Percentiles rank a stretch among this genome's conserved stretches.
Conservation (phyloP, 1,284 basidiomycete species). For the Ustilago shanxiensis region DNA sequence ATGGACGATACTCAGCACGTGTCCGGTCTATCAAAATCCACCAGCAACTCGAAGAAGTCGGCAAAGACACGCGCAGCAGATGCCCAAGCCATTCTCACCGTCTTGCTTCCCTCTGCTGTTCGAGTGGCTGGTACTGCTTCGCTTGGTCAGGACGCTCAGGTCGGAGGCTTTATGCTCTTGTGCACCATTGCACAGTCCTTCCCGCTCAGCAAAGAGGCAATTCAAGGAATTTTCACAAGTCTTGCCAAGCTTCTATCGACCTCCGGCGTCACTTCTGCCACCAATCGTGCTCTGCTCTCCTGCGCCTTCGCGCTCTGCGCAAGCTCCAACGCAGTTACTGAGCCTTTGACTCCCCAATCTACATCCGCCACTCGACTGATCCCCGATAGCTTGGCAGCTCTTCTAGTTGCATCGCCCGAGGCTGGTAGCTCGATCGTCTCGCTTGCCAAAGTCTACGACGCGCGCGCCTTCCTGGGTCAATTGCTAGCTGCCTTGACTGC, state of each 20-base stretch:
- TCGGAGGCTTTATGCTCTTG: slow-evolving; percentile 62
- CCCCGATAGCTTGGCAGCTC: slow-evolving; percentile 38
- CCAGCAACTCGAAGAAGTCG: slow-evolving; percentile 52
- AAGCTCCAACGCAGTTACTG: slow-evolving; percentile 32
- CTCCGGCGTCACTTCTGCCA: slow-evolving; percentile 15
- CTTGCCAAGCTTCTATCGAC: slow-evolving; percentile 41
- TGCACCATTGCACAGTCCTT: slow-evolving; percentile 61
- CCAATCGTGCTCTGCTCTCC: slow-evolving; percentile 53
- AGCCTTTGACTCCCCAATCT: slow-evolving; percentile 33
- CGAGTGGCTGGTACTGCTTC: slow-evolving; percentile 34
- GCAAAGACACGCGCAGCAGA: slow-evolving; percentile 47
- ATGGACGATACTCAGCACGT: slow-evolving; percentile 71
- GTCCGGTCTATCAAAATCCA: slow-evolving; percentile 47
- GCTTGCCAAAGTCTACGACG: slow-evolving; percentile 45
- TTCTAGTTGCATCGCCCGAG: slow-evolving; percentile 40
- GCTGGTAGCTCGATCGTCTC: slow-evolving; percentile 22
- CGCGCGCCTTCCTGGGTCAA: slow-evolving; percentile 50
- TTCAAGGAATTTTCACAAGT: slow-evolving; percentile 53
- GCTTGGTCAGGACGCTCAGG: slow-evolving; percentile 53
- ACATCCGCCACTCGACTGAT: slow-evolving; percentile 37
- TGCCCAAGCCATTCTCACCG: slow-evolving; percentile 62
- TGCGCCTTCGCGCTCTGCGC: slow-evolving; percentile 55
- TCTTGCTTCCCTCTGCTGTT: slow-evolving; percentile 70
- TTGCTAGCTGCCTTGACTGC: slow-evolving; percentile 45
- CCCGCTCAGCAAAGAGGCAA: slow-evolving; percentile 56